Base-by-base conservation (phyloP, 2,329 filamentous ascomycete genomes). In the Beauveria varroae region DNA sequence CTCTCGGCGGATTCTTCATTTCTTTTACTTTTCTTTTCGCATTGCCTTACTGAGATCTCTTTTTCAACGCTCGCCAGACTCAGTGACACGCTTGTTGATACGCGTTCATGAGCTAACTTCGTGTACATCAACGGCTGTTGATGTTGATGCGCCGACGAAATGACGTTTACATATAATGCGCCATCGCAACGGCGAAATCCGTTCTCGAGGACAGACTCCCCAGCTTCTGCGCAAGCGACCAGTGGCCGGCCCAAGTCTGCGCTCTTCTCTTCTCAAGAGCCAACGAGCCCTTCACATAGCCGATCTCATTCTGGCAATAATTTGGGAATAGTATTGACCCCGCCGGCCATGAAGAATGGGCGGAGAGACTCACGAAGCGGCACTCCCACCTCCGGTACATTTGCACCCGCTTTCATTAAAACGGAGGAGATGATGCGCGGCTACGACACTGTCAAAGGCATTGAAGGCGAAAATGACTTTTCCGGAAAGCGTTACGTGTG, bases 401-500 rank as follows among this genome's bases (percentile, higher is more conserved):
- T 99, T 78, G 93, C 95, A 41, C 95, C 93, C 3, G 90, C 91
- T 10, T 99, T 99, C 74, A 98, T 99, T 76, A 95, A 93, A 73
- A 85, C 87, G 0, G 92, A 96, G 65, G 90, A 93, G 65, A 78
- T 90, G 74, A 82, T 86, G 66, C 75, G 78, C 41, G 78, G 75
- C 40, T 74, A 80, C 57, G 85, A 86, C 65, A 70, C 78, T 12
- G 82, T 88, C 18, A 80, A 80, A 55, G 89, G 91, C 20, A 92
- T 97, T 63, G 96, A 99, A 75, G 95, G 95, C 65, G 93, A 97
- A 71, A 98, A 97, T 73, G 95, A 99, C 80, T 98, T 99, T 74
- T 99, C 95, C 0, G 96, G 95, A 62, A 98, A 96, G 78, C 86
- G 95, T 78, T 99, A 98, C 79, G 93, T 99, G 65, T 99, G 95